Base-by-base conservation (phyloP, 78 protist species). In the Dictyostelium purpureum region DNA sequence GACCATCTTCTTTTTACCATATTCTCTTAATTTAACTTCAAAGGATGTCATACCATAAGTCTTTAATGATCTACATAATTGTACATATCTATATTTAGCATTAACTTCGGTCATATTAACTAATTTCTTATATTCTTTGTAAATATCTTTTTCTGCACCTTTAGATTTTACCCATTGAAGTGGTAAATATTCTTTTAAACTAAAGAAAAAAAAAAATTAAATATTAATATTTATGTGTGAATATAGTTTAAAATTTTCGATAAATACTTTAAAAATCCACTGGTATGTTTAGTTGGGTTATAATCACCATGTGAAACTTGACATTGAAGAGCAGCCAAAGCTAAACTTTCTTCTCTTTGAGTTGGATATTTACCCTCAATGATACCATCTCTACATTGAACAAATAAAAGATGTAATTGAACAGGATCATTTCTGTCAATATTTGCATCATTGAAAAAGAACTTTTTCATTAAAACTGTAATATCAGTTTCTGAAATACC, bases 361-460 rank as follows among this genome's bases (percentile, higher is more conserved):
- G 81, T 43, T 37, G 94, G 95, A 33, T 85, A 82, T 37, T 69
- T 69, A 45, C 90, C 97, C 40, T 79, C 77, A 40, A 66, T 9
- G 61, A 95, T 90, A 49, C 65, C 89, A 51, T 88, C 92, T 37
- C 88, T 52, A 61, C 90, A 69, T 79, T 96, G 94, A 45, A 79
- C 96, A 26, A 82, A 97, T 52, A 95, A 63, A 11, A 97, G 89
- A 88, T 97, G 97, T 51, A 97, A 61, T 79, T 94, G 96, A 24
- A 95, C 92, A 37, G 98, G 97, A 80, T 97, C 96, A 57, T 80
- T 87, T 35, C 88, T 77, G 52, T 96, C 97, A 43, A 97, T 79
- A 42, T 96, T 94, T 28, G 93, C 96, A 80, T 97, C 98, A 24
- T 93, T 87, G 66, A 77, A 96, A 87, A 94, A 96, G 73, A 94